Base-by-base conservation (phyloP, 2,329 filamentous ascomycete genomes). In the Cephalotrichum gorgonifer region DNA sequence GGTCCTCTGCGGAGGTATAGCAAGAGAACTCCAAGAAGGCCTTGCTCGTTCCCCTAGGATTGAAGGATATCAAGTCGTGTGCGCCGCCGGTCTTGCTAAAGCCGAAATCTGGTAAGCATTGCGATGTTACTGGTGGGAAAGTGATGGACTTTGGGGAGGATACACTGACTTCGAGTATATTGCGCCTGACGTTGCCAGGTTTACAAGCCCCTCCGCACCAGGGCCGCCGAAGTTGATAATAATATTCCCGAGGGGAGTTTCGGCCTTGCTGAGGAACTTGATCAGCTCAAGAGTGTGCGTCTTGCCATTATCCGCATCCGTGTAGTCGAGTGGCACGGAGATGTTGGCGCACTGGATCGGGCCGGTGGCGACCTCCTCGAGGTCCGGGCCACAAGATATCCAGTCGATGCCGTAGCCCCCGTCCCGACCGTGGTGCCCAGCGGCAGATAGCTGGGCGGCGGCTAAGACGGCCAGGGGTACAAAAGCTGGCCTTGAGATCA, bases 141-240 rank as follows among this genome's bases (percentile, higher is more conserved):
- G 26, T 25, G 41, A 25, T 17, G 26, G 17, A 27, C 8, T 8
- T n/a, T n/a, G n/a, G n/a, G 33, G n/a, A 15, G n/a, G 35, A 39
- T 39, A 17, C 14, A 44, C 43, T 30, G 20, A 44, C 43, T 25
- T n/a, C 6, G 15, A 26, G 5, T 6, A 48, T 44, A 44, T 47
- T 44, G 15, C 39, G 17, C 20, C 48, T 50, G 7, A 12, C 14
- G 12, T 45, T 43, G 6, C 54, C 55, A 26, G 48, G 48, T 15
- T 45, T 45, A 14, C 44, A 47, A 50, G 51, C 50, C 43, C 28
- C 27, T 23, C 28, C 15, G 41, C 12, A 8, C 61, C 54, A 0
- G 60, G 60, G 0, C 60, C 60, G 12, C 59, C 58, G 49, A 56
- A 60, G 48, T 64, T 64, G 47, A 63, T 48, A 25, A 64, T 27